Evolutionary conservation across 352 stramenopile species (phyloP), one percentile per base, ranked within the genome.

Genomic region (Pythium apleroticum): DNA sequence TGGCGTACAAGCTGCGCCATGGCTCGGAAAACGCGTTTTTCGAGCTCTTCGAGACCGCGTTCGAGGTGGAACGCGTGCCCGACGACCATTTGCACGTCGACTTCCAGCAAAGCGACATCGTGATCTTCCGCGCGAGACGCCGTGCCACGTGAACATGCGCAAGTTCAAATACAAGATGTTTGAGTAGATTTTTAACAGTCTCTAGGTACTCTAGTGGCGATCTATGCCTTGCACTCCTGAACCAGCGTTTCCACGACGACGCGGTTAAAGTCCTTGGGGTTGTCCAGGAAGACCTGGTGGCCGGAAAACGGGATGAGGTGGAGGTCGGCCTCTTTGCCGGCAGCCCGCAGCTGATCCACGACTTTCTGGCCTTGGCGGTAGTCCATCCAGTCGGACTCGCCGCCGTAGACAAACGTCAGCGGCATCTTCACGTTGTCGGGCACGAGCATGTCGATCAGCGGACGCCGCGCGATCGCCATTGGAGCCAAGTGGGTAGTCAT

Each of bases 331-430:
- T 62, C 52, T 20, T 71, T 73, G 12, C 58, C 69, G 0, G 71
- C 63, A 7, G 69, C 48, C 24, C 72, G 66, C n/a, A 93, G 84
- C 4, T 64, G 64, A 22, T 91, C 69, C 14, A 93, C 78, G n/a
- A 95, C 78, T 15, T 76, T 65, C 48, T 78, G 61, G 20, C 84
- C 82, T 54, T 89, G 80, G 39, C 73, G 74, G 59, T 88, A 91
- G 71, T 95, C 84, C 86, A 95, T 95, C 86, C 86, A 95, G 71
- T 95, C 86, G 30, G 75, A 84, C 27, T 91, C 79, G 43, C 85
- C 83, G 9, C 79, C 79, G 61, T 93, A 93, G 49, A 95, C 86
- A 60, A 95, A 93, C 30, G 84, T 90, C 17, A 95, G 66, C 24
- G 86, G 86, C 86, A 93, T 93, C 55, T 81, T 73, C 10, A 95